Conservation (phyloP, 306 rosid species). For the Cicer judaicum region DNA sequence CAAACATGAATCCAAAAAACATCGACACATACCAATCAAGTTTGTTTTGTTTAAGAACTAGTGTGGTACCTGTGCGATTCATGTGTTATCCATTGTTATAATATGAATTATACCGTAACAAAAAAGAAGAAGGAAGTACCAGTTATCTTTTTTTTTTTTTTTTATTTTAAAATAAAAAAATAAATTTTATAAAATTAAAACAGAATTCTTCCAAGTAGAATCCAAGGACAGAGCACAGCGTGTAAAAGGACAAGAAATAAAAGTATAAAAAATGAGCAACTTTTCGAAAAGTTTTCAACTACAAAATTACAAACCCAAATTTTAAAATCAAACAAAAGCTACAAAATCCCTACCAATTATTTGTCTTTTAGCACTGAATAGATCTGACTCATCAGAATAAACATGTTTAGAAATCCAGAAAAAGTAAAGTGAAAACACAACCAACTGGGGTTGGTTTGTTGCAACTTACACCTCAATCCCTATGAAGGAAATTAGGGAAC, state of each 20-base stretch:
- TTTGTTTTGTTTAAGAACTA: slow-evolving; percentile 39
- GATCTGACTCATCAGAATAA: slow-evolving; percentile 60
- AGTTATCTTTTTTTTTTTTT: slow-evolving; percentile 21
- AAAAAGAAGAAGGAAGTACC: slow-evolving; percentile 32
- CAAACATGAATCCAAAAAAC: background rate
- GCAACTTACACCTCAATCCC: slow-evolving; percentile 31
- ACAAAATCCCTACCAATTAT: slow-evolving; percentile 53
- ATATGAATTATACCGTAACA: no score
- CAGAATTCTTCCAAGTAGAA: slow-evolving; percentile 53
- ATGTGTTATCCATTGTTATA: no score
- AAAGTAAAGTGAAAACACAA: slow-evolving; percentile 40
- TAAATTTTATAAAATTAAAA: no score
- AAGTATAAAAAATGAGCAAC: slow-evolving; percentile 42
- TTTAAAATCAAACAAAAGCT: slow-evolving; percentile 47
- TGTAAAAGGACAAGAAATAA: slow-evolving; percentile 59
- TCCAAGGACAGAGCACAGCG: slow-evolving; percentile 51
- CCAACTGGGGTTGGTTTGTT: slow-evolving; percentile 46
- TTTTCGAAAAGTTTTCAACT: slow-evolving; percentile 55
- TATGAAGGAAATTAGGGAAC: slow-evolving; percentile 45
- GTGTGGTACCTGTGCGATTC: no score
- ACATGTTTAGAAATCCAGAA: slow-evolving; percentile 44
- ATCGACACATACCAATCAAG: slow-evolving; percentile 2
- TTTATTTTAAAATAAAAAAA: slow-evolving; percentile 32
- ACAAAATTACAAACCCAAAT: slow-evolving; percentile 50
- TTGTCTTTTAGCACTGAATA: slow-evolving; percentile 69